A percentile compares a stretch with the other conserved stretches of the same genome.
These are phyloP conservation scores for Alternaria gansuensis DNA, from an alignment of 2,329 filamentous ascomycete species.

Conservation along the genomic window DNA sequence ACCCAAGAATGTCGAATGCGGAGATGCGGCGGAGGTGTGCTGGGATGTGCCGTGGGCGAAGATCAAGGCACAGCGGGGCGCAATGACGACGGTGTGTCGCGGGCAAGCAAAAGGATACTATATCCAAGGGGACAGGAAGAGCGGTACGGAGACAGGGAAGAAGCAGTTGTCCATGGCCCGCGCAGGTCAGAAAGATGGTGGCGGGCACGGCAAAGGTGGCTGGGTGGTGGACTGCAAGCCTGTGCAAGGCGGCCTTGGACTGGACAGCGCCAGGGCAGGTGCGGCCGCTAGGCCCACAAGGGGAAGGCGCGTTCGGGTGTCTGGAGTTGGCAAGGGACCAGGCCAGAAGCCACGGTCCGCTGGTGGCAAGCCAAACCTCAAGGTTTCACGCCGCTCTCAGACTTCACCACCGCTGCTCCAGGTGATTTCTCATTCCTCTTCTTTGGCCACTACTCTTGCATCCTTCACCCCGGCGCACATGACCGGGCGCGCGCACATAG, in stretches of 20 bases:
- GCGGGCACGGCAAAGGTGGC: conserved; percentile 22
- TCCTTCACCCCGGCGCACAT: conserved; percentile 9
- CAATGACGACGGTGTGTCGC: conserved; percentile 17
- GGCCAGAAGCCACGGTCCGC: conserved; percentile 8
- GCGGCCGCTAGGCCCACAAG: conserved; percentile 10
- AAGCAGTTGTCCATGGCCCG: conserved; percentile 31
- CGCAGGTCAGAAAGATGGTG: conserved; percentile 31
- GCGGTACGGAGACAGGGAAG: conserved; percentile 20
- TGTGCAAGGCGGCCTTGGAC: too few species aligned
- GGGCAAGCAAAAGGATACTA: conserved; percentile 24
- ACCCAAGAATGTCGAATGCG: conserved; percentile 27
- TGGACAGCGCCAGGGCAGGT: conserved; percentile 6
- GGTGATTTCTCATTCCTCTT: conserved; percentile 8
- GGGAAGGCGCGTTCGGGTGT: conserved; percentile 10
- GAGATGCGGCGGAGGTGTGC: conserved; percentile 23
- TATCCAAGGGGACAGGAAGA: conserved; percentile 32
- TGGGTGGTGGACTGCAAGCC: conserved; percentile 13
- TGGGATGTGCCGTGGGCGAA: conserved; percentile 18
- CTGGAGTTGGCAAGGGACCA: background rate
- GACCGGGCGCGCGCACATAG: background rate
- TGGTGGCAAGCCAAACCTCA: conserved; percentile 12
- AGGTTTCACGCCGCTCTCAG: conserved; percentile 13
- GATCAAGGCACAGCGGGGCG: conserved; percentile 11
- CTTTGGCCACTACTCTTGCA: background rate
- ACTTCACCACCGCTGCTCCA: background rate